phyloP scores from a whole-genome alignment of 1,284 basidiomycete genomes.

The Wallemia mellicola region DNA sequence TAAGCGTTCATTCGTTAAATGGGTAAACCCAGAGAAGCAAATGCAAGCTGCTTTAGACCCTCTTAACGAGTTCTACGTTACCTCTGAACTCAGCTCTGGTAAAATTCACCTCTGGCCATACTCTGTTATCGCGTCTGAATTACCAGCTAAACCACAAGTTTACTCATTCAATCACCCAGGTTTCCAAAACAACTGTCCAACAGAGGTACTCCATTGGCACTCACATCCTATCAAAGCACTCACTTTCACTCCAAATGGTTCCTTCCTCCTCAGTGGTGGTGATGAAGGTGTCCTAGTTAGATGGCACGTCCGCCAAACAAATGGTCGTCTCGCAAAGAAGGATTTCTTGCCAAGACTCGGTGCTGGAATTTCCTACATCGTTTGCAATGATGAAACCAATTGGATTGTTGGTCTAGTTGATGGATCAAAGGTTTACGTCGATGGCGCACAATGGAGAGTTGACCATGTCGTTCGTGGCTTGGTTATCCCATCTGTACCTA shows the following conservation, averaged over 20 bases:
- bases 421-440: conserved; percentile 50
- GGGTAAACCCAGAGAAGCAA: not conserved
- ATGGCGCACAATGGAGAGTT: conserved; percentile 55
- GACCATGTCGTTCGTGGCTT: conserved; percentile 40
- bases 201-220: conserved; percentile 82
- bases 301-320: conserved; percentile 33
- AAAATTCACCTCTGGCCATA: not conserved
- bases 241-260: conserved; percentile 64
- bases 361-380: conserved; percentile 33
- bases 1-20: not conserved
- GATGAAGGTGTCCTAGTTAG: conserved; percentile 86
- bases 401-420: conserved; percentile 35
- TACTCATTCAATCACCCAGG: not conserved
- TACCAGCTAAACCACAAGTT: not conserved
- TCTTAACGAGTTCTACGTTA: not conserved
- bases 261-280: conserved; percentile 76
- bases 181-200: conserved; percentile 20
- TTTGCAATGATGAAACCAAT: conserved; percentile 31
- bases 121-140: not conserved
- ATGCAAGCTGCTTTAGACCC: not conserved
- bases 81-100: not conserved
- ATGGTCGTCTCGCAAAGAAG: conserved; percentile 47
- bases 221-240: conserved; percentile 76
- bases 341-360: conserved; percentile 76
- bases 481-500: conserved; percentile 15